Percentiles rank a stretch among this genome's conserved stretches.
phyloP scores from a whole-genome alignment of 305 asterid genomes.

The Stenogyne calaminthoides region DNA sequence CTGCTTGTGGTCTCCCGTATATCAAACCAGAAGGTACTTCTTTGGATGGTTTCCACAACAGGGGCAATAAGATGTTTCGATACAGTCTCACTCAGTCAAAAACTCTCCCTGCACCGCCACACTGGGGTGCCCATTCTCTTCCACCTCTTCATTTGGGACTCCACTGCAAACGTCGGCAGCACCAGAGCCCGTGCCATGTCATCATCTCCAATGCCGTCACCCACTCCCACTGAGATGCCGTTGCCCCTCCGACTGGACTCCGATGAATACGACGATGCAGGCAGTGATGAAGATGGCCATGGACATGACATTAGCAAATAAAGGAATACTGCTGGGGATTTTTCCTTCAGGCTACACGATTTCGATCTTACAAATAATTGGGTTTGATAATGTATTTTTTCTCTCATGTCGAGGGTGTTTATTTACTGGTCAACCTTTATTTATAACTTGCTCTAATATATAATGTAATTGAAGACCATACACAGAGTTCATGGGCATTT shows the following conservation, averaged over 20 bases:
- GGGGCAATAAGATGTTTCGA: conserved; percentile 85
- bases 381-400: conserved; percentile 34
- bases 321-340: conserved; percentile 80
- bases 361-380: conserved; percentile 62
- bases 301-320: conserved; percentile 35
- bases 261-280: conserved; percentile 20
- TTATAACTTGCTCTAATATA: neutral
- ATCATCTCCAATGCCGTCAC: conserved; percentile 38
- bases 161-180: conserved; percentile 48
- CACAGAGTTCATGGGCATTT: neutral
- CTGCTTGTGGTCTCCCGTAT: conserved; percentile 71
- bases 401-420: neutral
- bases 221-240: conserved; percentile 33
- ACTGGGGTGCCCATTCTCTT: conserved; percentile 64
- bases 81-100: conserved; percentile 82
- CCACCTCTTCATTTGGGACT: conserved; percentile 77
- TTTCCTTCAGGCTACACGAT: conserved; percentile 68
- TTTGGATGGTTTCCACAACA: conserved; percentile 83
- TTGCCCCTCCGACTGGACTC: conserved; percentile 29
- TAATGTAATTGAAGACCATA: neutral
- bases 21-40: conserved; percentile 76
- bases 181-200: conserved; percentile 58
- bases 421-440: neutral
- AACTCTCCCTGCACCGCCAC: conserved; percentile 88
- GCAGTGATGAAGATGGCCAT: conserved; percentile 1